These are phyloP conservation scores for Geosiphon pyriformis DNA, from an alignment of 192 early-diverging fungal genomes.

Conservation along the genomic window DNA sequence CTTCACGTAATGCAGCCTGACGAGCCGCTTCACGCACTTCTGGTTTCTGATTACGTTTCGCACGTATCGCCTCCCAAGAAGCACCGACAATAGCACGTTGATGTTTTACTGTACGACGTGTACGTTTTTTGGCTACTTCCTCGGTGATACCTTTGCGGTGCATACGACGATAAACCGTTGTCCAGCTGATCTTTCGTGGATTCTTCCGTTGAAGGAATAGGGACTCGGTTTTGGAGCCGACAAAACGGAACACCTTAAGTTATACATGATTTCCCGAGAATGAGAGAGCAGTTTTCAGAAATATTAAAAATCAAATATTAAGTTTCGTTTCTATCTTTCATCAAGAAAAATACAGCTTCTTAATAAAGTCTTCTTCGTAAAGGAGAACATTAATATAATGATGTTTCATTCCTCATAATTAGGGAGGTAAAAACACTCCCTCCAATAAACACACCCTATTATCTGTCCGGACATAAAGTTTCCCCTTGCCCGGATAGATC, in stretches of 20 bases:
- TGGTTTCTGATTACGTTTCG: slow-evolving; percentile 95
- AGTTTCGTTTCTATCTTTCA: too few relatives aligned
- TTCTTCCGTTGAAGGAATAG: slow-evolving; percentile 96
- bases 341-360: too few relatives aligned
- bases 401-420: too few relatives aligned
- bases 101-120: slow-evolving; percentile 89
- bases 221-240: slow-evolving; percentile 95
- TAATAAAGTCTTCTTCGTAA: too few relatives aligned
- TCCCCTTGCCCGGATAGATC: slow-evolving; percentile 99
- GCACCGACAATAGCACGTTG: slow-evolving; percentile 95
- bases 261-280: too few relatives aligned
- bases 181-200: slow-evolving; percentile 98
- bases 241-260: slow-evolving; percentile 93
- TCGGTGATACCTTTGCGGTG: slow-evolving; percentile 98
- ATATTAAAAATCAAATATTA: too few relatives aligned
- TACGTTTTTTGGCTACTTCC: slow-evolving; percentile 95
- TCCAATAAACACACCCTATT: slow-evolving; percentile 56
- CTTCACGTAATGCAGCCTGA: slow-evolving; percentile 72
- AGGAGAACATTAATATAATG: too few relatives aligned
- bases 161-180: slow-evolving; percentile 92
- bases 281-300: too few relatives aligned
- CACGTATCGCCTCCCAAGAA: slow-evolving; percentile 92
- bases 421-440: too few relatives aligned
- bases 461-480: slow-evolving; percentile 88
- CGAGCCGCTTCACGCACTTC: slow-evolving; percentile 91